A percentile compares a stretch with the other conserved stretches of the same genome.
Evolutionary conservation across 2,329 filamentous ascomycete genomes (phyloP).

Genomic region (Epichloe sibirici): DNA sequence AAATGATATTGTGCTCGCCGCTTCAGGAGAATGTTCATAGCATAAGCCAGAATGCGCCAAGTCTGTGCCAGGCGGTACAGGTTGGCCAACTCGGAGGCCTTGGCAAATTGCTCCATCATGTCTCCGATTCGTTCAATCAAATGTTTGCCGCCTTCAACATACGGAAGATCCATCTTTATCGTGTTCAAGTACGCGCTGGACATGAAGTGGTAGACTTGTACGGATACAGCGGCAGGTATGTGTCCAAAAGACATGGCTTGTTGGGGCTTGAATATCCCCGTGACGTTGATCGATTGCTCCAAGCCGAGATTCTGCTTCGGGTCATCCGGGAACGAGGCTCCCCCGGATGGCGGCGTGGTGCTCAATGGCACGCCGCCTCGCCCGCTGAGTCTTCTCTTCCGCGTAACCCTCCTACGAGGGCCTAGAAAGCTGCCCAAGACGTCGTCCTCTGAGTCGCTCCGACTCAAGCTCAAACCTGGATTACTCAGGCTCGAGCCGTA

Average conservation of each 20-base stretch:
- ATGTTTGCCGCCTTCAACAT: constrained; percentile 20
- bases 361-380: constrained; percentile 34
- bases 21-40: constrained; percentile 39
- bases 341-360: constrained; percentile 40
- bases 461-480: constrained; percentile 41
- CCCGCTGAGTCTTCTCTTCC: constrained; percentile 31
- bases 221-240: constrained; percentile 38
- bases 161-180: constrained; percentile 36
- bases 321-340: constrained; percentile 18
- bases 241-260: constrained; percentile 52
- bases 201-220: constrained; percentile 42
- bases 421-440: constrained; percentile 48
- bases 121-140: constrained; percentile 34
- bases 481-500: constrained; percentile 37
- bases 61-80: constrained; percentile 51
- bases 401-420: constrained; percentile 26
- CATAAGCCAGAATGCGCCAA: constrained; percentile 49
- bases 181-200: constrained; percentile 44
- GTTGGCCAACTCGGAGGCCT: constrained; percentile 42
- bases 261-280: constrained; percentile 44
- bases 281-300: constrained; percentile 46
- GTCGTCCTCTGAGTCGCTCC: constrained; percentile 55
- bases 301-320: constrained; percentile 35
- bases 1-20: constrained; percentile 46
- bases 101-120: constrained; percentile 45